These are phyloP conservation scores for Tetrapisispora nanseiensis DNA, from an alignment of 805 yeast species.

Conservation along the genomic window DNA sequence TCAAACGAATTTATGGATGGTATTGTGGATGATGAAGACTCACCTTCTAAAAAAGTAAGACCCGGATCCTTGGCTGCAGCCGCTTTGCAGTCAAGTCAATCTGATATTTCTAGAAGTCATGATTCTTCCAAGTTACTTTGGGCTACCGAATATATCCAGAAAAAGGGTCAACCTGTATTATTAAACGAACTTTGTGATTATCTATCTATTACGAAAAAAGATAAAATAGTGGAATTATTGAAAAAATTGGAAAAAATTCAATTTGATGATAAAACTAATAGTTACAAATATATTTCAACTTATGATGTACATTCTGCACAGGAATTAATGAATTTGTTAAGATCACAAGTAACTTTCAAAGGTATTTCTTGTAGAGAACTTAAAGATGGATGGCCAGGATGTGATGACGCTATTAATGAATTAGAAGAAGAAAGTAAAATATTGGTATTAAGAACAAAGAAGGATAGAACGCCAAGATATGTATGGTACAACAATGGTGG, in stretches of 20 bases:
- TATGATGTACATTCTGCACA: slow-evolving; percentile 78
- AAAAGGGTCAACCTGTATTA: slow-evolving; percentile 56
- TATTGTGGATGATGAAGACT: slow-evolving; percentile 12
- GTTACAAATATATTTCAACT: slow-evolving; percentile 79
- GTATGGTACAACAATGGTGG: slow-evolving; percentile 88
- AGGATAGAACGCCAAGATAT: slow-evolving; percentile 85
- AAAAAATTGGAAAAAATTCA: slow-evolving; percentile 69
- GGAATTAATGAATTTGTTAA: slow-evolving; percentile 62
- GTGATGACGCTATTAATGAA: slow-evolving; percentile 66
- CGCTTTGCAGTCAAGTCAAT: slow-evolving; percentile 23
- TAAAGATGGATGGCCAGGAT: slow-evolving; percentile 84
- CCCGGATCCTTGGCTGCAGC: slow-evolving; percentile 27
- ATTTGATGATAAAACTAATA: slow-evolving; percentile 48
- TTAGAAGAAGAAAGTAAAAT: slow-evolving; percentile 70
- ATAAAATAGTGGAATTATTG: slow-evolving; percentile 60
- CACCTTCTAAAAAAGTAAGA: slow-evolving; percentile 24
- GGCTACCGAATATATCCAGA: slow-evolving; percentile 84
- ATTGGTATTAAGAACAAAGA: slow-evolving; percentile 78
- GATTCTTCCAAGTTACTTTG: slow-evolving; percentile 78
- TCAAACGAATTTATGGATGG: slow-evolving; percentile 11
- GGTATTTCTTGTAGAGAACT: slow-evolving; percentile 76
- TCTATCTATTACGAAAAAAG: slow-evolving; percentile 45
- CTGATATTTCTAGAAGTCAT: slow-evolving; percentile 34
- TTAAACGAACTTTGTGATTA: slow-evolving; percentile 58
- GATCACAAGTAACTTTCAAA: slow-evolving; percentile 75